Base-by-base conservation (phyloP, 805 yeast genomes). In the Metschnikowia peoriensis region DNA sequence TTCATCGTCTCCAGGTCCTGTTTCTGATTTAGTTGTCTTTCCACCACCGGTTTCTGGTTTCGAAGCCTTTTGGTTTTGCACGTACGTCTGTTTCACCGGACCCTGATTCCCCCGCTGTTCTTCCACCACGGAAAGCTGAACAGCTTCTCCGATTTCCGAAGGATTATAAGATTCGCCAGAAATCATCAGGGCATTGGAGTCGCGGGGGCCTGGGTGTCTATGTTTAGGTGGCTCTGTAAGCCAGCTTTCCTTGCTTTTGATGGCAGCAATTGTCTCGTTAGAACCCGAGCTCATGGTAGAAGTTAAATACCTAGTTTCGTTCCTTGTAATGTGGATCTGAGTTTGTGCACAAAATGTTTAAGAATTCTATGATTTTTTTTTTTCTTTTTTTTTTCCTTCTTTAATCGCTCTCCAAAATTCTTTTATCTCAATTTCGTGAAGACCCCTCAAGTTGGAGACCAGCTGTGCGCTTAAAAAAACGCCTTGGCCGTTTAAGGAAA, bases 131-230 rank as follows among this genome's bases (percentile, higher is more conserved):
- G 53, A 45, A 27, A 59, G 47, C 12, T 55, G 44, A 7, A 59
- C 66, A 1, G 66, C 68, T 43, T 59, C 48, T 22, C 64, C 64
- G 41, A 65, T 56, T 40, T 61, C 62, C 1, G 64, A 65, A 7
- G 61, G 57, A 45, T 58, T 55, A 51, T 61, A 60, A 2, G 61
- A 56, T 2, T 41, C 48, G 12, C 47, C 48, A 9, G 60, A 50
- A 8, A 28, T 38, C 44, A 48, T 41, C 37, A 63, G 60, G 14
- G 51, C 46, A 8, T 28, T 16, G 5, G 54, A 50, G 42, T 50
- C 49, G 9, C 49, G 44, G 10, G 49, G 46, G 45, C 53, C 46
- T 28, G 7, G n/a, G 8, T 35, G 42, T 9, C 29, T 27, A 2
- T 27, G 27, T 32, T 47, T 50, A 6, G 35, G 44, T 1, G 50